A percentile compares a stretch with the other conserved stretches of the same genome.
Conservation (phyloP, 208 protist species). For the Phytomonas serpens region DNA sequence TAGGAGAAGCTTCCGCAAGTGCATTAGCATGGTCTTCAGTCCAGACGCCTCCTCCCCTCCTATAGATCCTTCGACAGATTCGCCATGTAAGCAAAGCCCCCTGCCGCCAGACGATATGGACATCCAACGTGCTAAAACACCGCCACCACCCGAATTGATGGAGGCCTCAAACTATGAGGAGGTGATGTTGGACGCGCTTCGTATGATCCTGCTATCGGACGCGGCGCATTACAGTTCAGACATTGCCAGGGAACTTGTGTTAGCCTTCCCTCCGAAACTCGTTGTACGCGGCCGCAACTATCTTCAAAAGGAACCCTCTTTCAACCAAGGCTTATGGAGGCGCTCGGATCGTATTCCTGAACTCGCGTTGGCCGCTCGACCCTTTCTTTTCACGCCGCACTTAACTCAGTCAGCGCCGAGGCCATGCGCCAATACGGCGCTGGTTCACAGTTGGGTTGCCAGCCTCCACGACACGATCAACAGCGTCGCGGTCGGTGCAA, state of each 20-base stretch:
- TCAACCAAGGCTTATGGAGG: constrained; percentile 16
- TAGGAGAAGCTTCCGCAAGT: neutral
- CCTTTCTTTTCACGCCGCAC: constrained; percentile 17
- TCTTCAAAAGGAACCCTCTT: constrained; percentile 36
- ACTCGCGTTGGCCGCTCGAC: constrained; percentile 19
- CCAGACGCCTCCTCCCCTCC: neutral
- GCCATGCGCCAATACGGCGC: constrained; percentile 25
- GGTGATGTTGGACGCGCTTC: constrained; percentile 42
- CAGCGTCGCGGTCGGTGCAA: constrained; percentile 3
- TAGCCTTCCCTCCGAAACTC: constrained; percentile 23
- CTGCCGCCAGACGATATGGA: neutral
- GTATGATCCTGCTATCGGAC: constrained; percentile 77
- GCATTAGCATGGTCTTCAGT: neutral
- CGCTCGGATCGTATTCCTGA: constrained; percentile 20
- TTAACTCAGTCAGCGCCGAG: constrained; percentile 16
- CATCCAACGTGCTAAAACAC: neutral
- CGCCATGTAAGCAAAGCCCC: neutral
- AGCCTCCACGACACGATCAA: constrained; percentile 15
- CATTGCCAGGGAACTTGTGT: constrained; percentile 35
- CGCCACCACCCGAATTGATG: neutral
- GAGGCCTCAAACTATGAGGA: constrained; percentile 13
- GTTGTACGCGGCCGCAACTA: constrained; percentile 21
- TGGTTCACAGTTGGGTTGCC: constrained; percentile 25
- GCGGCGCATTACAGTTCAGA: constrained; percentile 59
- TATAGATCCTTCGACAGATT: neutral